Evolutionary conservation across 306 rosid species (phyloP).

Genomic region (Malus domestica): ASM211411v1 NC_041804.1:15592001-15592500

Average conservation of each 20-base stretch:
- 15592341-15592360: background rate
- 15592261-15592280: too few species aligned
- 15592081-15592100: too few species aligned
- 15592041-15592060: background rate
- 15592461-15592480: constrained; percentile 8
- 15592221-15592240: background rate
- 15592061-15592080: too few species aligned
- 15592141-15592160: too few species aligned
- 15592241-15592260: too few species aligned
- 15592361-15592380: background rate
- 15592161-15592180: too few species aligned
- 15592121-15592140: too few species aligned
- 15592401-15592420: background rate
- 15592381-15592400: background rate
- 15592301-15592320: too few species aligned
- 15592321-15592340: background rate
- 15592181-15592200: background rate
- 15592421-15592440: constrained; percentile 1
- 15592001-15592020: too few species aligned
- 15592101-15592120: too few species aligned
- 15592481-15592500: constrained; percentile 11
- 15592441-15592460: constrained; percentile 12
- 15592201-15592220: background rate
- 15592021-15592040: background rate
- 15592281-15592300: too few species aligned